These are phyloP conservation scores for Rhizoclosmatium sp. DNA, from an alignment of 192 early-diverging fungal species.

Conservation along the genomic window DNA sequence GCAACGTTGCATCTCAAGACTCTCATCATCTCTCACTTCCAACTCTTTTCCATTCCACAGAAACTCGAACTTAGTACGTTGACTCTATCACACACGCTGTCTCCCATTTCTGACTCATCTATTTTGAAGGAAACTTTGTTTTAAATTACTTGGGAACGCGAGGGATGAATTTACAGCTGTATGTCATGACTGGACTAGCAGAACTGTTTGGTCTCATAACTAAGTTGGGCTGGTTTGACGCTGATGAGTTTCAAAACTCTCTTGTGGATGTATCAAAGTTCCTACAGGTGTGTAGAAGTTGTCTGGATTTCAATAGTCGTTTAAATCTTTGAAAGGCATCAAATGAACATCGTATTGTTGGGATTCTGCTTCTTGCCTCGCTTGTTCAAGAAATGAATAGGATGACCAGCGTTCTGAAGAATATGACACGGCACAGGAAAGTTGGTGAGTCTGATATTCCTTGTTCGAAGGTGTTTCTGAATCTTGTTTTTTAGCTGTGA, in stretches of 20 bases:
- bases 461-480: slow-evolving; percentile 1
- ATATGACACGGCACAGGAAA: slow-evolving; percentile 74
- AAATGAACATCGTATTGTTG: slow-evolving; percentile 66
- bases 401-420: slow-evolving; percentile 57
- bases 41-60: slow-evolving; percentile 57
- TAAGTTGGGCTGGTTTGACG: slow-evolving; percentile 78
- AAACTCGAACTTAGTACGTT: slow-evolving; percentile 64
- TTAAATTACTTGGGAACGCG: slow-evolving; percentile 56
- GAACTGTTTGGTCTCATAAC: slow-evolving; percentile 71
- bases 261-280: slow-evolving; percentile 39
- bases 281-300: slow-evolving; percentile 32
- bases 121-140: slow-evolving; percentile 62
- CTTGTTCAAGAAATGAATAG: slow-evolving; percentile 82
- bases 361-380: slow-evolving; percentile 69
- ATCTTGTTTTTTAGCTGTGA: slow-evolving; percentile 44
- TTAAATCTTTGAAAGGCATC: slow-evolving; percentile 49
- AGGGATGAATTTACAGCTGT: slow-evolving; percentile 42
- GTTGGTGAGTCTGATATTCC: slow-evolving; percentile 52
- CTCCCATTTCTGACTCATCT: background rate
- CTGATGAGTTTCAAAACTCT: slow-evolving; percentile 69
- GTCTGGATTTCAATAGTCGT: slow-evolving; percentile 5
- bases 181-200: slow-evolving; percentile 65
- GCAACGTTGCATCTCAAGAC: slow-evolving; percentile 63
- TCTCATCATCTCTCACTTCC: slow-evolving; percentile 67
- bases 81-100: background rate